A percentile compares a stretch with the other conserved stretches of the same genome.
Evolutionary conservation across 345 rosid species (phyloP).

Genomic region (Cardamine resedifolia): DNA sequence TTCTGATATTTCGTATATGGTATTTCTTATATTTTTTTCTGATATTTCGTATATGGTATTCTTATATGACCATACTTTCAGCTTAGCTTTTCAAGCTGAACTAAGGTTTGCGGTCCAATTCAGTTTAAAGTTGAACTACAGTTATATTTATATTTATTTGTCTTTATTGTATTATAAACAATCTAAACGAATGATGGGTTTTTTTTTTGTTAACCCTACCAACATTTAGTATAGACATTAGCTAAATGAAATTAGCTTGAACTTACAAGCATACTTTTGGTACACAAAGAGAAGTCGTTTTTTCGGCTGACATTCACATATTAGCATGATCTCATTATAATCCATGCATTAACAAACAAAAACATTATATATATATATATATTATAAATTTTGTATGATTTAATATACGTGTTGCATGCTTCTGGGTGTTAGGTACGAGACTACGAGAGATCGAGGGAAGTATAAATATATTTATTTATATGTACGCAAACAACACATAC

Average conservation of each 20-base stretch:
- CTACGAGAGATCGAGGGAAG: conserved; percentile 8
- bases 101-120: neutral
- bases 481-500: conserved; percentile 6
- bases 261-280: neutral
- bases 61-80: too few relatives aligned
- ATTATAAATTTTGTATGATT: neutral
- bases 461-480: neutral
- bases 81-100: neutral
- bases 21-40: too few relatives aligned
- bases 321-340: neutral
- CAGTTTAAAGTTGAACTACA: neutral
- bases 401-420: conserved; percentile 28
- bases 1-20: too few relatives aligned
- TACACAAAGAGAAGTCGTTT: neutral
- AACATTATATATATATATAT: neutral
- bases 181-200: neutral
- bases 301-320: neutral
- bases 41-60: too few relatives aligned
- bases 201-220: neutral
- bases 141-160: neutral
- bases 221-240: neutral
- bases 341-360: neutral
- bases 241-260: neutral
- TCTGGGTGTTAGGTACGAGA: conserved; percentile 28
- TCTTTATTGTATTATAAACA: neutral